phyloP scores from a whole-genome alignment of 129 eudicot genomes.

The Solidago caesia region DNA sequence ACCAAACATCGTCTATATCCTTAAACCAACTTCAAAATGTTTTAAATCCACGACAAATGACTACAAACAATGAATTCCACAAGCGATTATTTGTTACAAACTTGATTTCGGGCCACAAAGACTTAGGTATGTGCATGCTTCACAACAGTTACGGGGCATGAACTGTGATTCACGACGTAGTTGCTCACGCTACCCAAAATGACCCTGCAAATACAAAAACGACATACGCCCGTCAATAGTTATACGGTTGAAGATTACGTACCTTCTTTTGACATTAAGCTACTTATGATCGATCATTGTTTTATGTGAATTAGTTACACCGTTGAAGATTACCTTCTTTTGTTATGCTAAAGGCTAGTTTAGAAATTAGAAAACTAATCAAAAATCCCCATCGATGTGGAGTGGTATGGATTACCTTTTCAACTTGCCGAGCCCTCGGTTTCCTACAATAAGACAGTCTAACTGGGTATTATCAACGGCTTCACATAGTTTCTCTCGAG shows the following conservation, averaged over 20 bases:
- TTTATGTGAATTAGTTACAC: too few species aligned
- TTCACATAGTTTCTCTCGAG: constrained; percentile 80
- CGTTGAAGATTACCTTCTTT: too few species aligned
- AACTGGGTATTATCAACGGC: constrained; percentile 62
- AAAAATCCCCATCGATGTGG: too few species aligned
- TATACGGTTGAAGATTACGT: too few species aligned
- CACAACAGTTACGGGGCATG: constrained; percentile 90
- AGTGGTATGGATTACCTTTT: constrained; percentile 49
- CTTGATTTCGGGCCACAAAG: neutral
- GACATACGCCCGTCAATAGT: neutral
- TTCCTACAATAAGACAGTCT: constrained; percentile 66
- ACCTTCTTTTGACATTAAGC: too few species aligned
- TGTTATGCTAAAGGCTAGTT: too few species aligned
- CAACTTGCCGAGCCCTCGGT: constrained; percentile 87
- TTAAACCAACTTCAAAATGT: constrained; percentile 6
- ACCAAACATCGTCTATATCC: neutral
- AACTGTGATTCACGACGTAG: constrained; percentile 62
- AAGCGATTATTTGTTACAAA: constrained; percentile 21
- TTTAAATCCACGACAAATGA: constrained; percentile 6
- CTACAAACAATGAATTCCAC: neutral
- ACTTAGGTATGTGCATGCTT: constrained; percentile 32
- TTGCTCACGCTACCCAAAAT: constrained; percentile 92
- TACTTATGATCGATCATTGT: too few species aligned
- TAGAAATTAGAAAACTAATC: too few species aligned
- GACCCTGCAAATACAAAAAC: constrained; percentile 47